Evolutionary conservation across 176 grass and related monocot species (phyloP).

Genomic region (Chrysopogon serrulatus): DNA sequence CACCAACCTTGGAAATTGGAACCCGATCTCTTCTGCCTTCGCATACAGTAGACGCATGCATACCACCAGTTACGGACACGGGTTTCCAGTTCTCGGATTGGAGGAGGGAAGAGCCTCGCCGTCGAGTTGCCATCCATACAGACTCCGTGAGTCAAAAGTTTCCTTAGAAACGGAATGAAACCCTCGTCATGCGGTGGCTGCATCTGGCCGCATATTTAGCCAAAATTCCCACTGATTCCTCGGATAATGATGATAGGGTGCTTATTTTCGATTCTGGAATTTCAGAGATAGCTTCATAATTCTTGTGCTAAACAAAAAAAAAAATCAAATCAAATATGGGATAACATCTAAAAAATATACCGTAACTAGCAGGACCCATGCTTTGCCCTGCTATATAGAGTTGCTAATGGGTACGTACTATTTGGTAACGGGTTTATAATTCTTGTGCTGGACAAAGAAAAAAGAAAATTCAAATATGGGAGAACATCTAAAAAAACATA

Average conservation of each 20-base stretch:
- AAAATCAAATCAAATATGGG: too few relatives aligned
- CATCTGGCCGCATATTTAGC: not conserved
- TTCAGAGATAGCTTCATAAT: not conserved
- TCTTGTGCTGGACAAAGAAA: too few relatives aligned
- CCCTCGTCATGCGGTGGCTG: not conserved
- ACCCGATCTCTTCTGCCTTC: not conserved
- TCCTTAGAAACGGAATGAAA: not conserved
- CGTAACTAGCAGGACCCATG: too few relatives aligned
- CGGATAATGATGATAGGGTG: not conserved
- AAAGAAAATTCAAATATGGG: too few relatives aligned
- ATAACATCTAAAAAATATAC: too few relatives aligned
- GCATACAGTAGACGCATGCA: too few relatives aligned
- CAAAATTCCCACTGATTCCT: not conserved
- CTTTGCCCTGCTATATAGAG: too few relatives aligned
- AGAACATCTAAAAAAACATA: too few relatives aligned
- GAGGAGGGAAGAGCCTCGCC: not conserved
- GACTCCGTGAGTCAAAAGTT: not conserved
- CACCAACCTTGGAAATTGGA: not conserved
- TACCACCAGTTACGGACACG: not conserved
- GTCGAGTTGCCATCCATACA: not conserved
- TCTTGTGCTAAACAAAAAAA: too few relatives aligned
- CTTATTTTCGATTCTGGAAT: not conserved
- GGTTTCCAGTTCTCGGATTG: not conserved
- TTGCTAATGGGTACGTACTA: too few relatives aligned
- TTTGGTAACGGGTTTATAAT: too few relatives aligned